A percentile compares a stretch with the other conserved stretches of the same genome.
phyloP scores from a whole-genome alignment of 495 filamentous ascomycete species.

The Apiosordaria backusii region DNA sequence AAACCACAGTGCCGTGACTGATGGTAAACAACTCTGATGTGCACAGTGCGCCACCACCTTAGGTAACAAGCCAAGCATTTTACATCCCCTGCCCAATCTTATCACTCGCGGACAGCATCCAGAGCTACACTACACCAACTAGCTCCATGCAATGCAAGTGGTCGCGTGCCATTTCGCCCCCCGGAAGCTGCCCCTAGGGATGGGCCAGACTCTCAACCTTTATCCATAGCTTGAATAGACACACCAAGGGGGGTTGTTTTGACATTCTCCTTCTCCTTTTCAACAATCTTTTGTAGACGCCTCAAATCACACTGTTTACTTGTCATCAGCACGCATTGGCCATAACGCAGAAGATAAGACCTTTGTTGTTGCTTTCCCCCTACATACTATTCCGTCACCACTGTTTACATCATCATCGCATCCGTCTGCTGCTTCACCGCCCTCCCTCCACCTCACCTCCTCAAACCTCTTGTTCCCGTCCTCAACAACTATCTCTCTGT shows the following conservation, averaged over 20 bases:
- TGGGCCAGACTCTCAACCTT: no score
- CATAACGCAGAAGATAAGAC: no score
- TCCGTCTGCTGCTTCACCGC: not conserved
- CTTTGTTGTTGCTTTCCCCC: not conserved
- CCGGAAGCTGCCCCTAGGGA: no score
- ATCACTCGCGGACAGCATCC: not conserved
- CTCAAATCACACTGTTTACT: not conserved
- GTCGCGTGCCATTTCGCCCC: not conserved
- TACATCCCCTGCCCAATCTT: constrained; percentile 2
- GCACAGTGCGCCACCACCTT: not conserved
- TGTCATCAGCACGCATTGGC: no score
- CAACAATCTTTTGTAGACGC: not conserved
- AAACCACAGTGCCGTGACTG: not conserved
- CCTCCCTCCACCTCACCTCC: not conserved
- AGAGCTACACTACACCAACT: not conserved
- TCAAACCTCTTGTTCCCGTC: not conserved
- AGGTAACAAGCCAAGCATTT: not conserved
- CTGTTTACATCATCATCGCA: not conserved
- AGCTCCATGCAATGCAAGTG: not conserved
- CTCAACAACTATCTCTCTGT: no score
- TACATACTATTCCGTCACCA: not conserved
- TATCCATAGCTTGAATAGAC: no score
- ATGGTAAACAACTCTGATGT: not conserved
- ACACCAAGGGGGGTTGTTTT: not conserved
- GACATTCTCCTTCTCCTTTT: not conserved